These are phyloP conservation scores for Ulota crispa DNA, from an alignment of 225 moss, liverwort and hornwort genomes.

Conservation along the genomic window DNA sequence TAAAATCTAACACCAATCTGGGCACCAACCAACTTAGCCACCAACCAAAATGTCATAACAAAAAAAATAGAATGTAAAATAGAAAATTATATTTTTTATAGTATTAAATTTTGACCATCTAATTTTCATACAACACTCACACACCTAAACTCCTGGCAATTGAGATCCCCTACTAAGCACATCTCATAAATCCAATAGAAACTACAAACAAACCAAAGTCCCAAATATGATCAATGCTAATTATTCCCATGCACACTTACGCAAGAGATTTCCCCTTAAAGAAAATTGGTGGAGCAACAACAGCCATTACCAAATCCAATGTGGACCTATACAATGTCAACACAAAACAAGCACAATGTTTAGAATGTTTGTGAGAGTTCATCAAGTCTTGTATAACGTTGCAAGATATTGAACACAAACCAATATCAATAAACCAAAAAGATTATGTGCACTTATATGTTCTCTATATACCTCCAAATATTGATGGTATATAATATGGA, in stretches of 20 bases:
- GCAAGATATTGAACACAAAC: background rate
- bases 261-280: conserved; percentile 96
- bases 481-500: background rate
- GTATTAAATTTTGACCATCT: no score
- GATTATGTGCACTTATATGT: background rate
- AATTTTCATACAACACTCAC: background rate
- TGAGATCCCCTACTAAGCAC: background rate
- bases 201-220: background rate
- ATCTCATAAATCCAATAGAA: background rate
- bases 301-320: conserved; percentile 71
- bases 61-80: no score
- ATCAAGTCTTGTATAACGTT: background rate
- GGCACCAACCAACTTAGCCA: no score
- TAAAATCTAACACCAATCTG: no score
- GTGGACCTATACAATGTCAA: conserved; percentile 57
- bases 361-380: conserved; percentile 3
- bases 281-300: conserved; percentile 86
- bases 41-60: no score
- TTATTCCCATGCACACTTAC: conserved; percentile 52
- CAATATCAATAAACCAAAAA: background rate
- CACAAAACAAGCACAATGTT: conserved; percentile 11
- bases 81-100: no score
- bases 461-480: background rate
- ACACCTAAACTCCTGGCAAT: background rate
- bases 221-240: background rate